Percentiles rank a stretch among this genome's conserved stretches.
These are phyloP conservation scores for Apium graveolens DNA, from an alignment of 129 eudicot species.

Conservation along the genomic window DNA sequence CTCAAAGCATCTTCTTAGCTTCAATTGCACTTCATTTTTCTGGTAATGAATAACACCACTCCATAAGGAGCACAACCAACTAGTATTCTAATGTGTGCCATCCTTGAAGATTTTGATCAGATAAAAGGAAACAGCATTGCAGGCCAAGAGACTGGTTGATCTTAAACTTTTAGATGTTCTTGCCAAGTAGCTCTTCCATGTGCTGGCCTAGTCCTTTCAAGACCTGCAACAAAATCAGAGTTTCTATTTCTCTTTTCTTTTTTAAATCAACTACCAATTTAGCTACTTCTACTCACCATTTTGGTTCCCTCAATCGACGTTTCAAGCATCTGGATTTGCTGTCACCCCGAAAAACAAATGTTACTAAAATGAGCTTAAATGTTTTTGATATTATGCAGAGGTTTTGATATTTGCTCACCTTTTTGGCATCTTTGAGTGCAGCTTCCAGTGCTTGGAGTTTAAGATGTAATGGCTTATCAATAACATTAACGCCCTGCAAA, in stretches of 20 bases:
- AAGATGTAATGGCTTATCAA: conserved; percentile 5
- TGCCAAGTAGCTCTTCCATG: conserved; percentile 20
- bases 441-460: conserved; percentile 31
- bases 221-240: conserved; percentile 16
- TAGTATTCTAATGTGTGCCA: neutral
- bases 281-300: conserved; percentile 18
- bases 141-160: neutral
- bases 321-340: conserved; percentile 40
- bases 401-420: conserved; percentile 11
- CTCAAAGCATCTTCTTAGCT: neutral
- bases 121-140: neutral
- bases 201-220: conserved; percentile 30
- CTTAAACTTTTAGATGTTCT: neutral
- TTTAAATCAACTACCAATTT: neutral
- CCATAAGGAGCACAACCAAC: neutral
- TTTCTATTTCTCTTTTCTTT: neutral
- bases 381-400: neutral
- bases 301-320: conserved; percentile 30
- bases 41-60: neutral
- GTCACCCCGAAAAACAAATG: neutral
- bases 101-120: neutral
- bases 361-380: neutral
- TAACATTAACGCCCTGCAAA: neutral
- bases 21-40: neutral
- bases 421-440: conserved; percentile 27